Percentiles rank a stretch among this genome's conserved stretches.
Evolutionary conservation across 164 flowering plant species (phyloP).

Genomic region (Magnolia sinica): DNA sequence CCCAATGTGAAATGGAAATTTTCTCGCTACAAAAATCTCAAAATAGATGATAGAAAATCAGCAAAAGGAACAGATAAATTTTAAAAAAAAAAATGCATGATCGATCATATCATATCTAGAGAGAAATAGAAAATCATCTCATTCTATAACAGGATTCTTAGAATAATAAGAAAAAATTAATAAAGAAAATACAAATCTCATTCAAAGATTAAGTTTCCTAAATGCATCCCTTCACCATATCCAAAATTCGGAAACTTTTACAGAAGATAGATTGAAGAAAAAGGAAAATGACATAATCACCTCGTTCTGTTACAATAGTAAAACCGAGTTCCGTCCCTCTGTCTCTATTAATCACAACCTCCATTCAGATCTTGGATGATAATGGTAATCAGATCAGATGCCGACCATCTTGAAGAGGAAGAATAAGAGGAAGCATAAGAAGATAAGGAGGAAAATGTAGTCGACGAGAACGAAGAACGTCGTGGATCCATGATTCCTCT

Average conservation of each 20-base stretch:
- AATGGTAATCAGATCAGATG: constrained; percentile 21
- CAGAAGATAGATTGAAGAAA: not conserved
- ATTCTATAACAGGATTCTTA: no score
- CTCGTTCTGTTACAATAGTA: constrained; percentile 2
- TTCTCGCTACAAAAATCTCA: no score
- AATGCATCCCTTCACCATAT: not conserved
- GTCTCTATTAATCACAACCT: no score
- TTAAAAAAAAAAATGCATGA: no score
- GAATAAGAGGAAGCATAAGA: constrained; percentile 54
- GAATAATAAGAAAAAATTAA: no score
- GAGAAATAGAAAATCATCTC: no score
- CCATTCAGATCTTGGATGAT: no score
- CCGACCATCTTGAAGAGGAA: constrained; percentile 48
- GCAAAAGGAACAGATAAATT: no score
- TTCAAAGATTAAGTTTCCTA: not conserved
- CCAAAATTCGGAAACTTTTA: not conserved
- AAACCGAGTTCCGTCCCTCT: not conserved
- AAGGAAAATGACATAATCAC: constrained; percentile 2
- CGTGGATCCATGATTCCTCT: constrained; percentile 59
- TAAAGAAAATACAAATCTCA: no score
- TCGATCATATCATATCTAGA: no score
- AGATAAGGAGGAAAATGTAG: constrained; percentile 57
- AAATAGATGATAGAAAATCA: no score
- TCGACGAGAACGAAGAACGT: constrained; percentile 57
- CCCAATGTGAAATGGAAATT: no score